A percentile compares a stretch with the other conserved stretches of the same genome.
Evolutionary conservation across 306 rosid genomes (phyloP).

Genomic region (Parietaria judaica): DNA sequence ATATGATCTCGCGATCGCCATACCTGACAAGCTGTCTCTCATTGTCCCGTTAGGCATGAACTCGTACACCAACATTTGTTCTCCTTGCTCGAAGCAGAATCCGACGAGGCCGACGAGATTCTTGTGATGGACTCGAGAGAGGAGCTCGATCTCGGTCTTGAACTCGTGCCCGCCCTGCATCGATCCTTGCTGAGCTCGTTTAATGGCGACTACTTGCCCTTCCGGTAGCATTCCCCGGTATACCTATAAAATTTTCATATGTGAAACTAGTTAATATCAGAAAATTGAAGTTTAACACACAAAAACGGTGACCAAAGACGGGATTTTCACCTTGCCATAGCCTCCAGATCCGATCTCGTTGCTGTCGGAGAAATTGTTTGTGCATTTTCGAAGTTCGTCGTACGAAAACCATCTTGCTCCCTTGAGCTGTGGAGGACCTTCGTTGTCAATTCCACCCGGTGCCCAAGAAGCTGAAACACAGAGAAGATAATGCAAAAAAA

Average conservation of each 20-base stretch:
- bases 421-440: conserved; percentile 92
- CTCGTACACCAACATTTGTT: conserved; percentile 87
- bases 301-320: background rate
- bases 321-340: conserved; percentile 72
- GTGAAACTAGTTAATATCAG: no score
- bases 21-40: conserved; percentile 71
- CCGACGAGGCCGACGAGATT: conserved; percentile 92
- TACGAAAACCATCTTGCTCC: conserved; percentile 98
- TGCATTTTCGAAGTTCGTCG: conserved; percentile 78
- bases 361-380: conserved; percentile 58
- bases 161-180: conserved; percentile 92
- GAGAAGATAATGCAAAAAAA: conserved; percentile 10
- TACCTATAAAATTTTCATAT: conserved; percentile 31
- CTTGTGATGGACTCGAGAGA: conserved; percentile 97
- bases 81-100: conserved; percentile 94
- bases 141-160: conserved; percentile 91
- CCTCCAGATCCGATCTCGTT: conserved; percentile 87
- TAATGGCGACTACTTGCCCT: conserved; percentile 73
- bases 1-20: background rate
- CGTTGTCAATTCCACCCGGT: conserved; percentile 84
- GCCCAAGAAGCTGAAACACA: conserved; percentile 77
- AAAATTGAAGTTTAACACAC: background rate
- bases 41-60: conserved; percentile 79
- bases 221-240: conserved; percentile 69
- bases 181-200: conserved; percentile 96